Evolutionary conservation across 169 alveolate species (phyloP), one percentile per base, ranked within the genome.

Genomic region (Ichthyophthirius multifiliis): DNA sequence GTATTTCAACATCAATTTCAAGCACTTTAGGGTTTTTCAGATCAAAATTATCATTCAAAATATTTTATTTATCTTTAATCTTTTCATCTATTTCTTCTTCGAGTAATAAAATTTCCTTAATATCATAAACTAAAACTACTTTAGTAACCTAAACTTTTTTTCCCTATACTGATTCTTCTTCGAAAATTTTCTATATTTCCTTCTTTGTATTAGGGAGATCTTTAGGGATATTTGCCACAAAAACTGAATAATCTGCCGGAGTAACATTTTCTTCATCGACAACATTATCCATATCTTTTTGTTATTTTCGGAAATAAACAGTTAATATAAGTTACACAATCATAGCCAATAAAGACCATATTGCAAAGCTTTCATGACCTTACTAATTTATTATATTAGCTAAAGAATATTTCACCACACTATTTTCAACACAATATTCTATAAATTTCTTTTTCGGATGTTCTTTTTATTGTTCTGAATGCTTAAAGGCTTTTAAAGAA

Each of bases 191-290:
- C n/a, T 15, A 32, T 30, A 65, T 12, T 12, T 5, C 46, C 9
- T 32, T 41, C 34, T 32, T 13, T 4, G 43, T 15, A 32, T 35
- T 35, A 4, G 1, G 20, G 23, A 79, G 15, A 10, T 73, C 81
- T 20, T 39, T 46, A 3, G 86, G 86, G 13, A 79, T 35, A 31
- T 79, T 71, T 45, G 65, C 67, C 0, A 79, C 86, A 71, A 73
- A 67, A 9, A 79, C 39, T 10, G 86, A 46, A 37, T 79, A 79
- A 41, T 79, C 86, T 20, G 86, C 86, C 16, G 86, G 86, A 27
- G 86, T 79, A 23, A 34, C 20, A 15, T 44, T 12, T 47, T 67
- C 67, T 45, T 65, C 35, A 79, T 79, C 86, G 27, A 79, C 75
- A 4, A 43, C 75, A 4, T 39, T 35, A 23, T 79, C 86, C 15